These are phyloP conservation scores for Pseudogymnoascus sp. DNA, from an alignment of 2,329 filamentous ascomycete genomes.

Conservation along the genomic window DNA sequence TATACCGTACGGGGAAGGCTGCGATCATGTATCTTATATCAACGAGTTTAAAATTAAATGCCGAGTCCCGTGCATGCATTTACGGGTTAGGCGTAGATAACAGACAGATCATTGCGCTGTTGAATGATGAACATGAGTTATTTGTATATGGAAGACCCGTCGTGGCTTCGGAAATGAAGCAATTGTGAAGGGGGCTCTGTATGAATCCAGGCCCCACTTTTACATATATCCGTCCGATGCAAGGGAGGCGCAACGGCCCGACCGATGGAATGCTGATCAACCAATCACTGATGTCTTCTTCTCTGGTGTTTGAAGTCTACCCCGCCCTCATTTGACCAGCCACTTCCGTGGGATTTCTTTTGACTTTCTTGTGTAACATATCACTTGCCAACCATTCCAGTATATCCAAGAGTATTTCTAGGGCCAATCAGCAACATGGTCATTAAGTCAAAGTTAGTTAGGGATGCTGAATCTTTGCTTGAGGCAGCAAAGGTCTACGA, in stretches of 20 bases:
- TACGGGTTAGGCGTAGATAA: background rate
- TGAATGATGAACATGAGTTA: background rate
- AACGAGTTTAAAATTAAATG: background rate
- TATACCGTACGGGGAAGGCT: background rate
- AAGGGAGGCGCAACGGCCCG: background rate
- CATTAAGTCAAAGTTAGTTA: conserved; percentile 12
- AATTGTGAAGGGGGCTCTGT: background rate
- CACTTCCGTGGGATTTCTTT: background rate
- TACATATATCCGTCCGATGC: background rate
- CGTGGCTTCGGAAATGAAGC: background rate
- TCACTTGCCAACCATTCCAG: background rate
- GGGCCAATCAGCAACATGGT: conserved; percentile 13
- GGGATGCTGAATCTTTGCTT: conserved; percentile 17
- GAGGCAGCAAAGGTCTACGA: conserved; percentile 15
- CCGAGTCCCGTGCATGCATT: background rate
- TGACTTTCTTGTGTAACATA: background rate
- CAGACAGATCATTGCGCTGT: background rate
- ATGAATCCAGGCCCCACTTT: background rate
- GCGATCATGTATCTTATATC: background rate
- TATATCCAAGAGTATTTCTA: background rate
- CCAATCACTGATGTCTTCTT: background rate
- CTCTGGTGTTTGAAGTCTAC: background rate
- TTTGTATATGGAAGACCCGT: background rate
- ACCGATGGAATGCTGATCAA: background rate
- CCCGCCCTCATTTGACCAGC: background rate